Base-by-base conservation (phyloP, 805 yeast species). In the Wickerhamomyces chaumierensis region DNA sequence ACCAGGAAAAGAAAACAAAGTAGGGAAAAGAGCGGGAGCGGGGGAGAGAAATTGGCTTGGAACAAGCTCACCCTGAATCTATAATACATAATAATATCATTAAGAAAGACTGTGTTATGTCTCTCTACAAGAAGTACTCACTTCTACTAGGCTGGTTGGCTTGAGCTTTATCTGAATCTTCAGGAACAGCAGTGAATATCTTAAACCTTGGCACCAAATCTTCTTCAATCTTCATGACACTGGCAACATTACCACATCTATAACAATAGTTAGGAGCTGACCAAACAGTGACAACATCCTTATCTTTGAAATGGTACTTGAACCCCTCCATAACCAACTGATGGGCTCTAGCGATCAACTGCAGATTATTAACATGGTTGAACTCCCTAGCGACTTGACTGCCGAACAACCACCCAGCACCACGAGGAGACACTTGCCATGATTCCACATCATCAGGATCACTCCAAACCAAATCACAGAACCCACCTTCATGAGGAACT, bases 321-420 rank as follows among this genome's bases (percentile, higher is more conserved):
- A 86, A 90, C 2, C 98, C 98, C 58, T 90, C 98, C 96, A 92
- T 94, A 17, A 92, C 97, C 59, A 90, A 73, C 62, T 90, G 98
- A 64, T 90, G 98, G 0, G 97, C 97, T 51, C 98, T 72, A 11
- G 98, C 96, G 42, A 90, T 87, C 48, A 90, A 66, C 47, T 75
- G 76, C 44, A 92, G 66, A 47, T 87, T 87, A 58, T 92, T 90
- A 39, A 90, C 94, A 60, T 92, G 95, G 62, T 90, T 92, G 63
- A 92, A 92, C 60, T 92, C 97, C 41, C 96, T 66, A 15, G 95
- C 92, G 18, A 92, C 96, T 57, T 82, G 81, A 34, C 87, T 75
- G 18, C 98, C 98, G 58, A 90, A 90, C 38, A 90, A 64, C 97
- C 97, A 90, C 12, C 98, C 98, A 0, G 98, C 98, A 44, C 98